These are phyloP conservation scores for Cadophora sp. DNA, from an alignment of 2,329 filamentous ascomycete genomes.

Conservation along the genomic window DNA sequence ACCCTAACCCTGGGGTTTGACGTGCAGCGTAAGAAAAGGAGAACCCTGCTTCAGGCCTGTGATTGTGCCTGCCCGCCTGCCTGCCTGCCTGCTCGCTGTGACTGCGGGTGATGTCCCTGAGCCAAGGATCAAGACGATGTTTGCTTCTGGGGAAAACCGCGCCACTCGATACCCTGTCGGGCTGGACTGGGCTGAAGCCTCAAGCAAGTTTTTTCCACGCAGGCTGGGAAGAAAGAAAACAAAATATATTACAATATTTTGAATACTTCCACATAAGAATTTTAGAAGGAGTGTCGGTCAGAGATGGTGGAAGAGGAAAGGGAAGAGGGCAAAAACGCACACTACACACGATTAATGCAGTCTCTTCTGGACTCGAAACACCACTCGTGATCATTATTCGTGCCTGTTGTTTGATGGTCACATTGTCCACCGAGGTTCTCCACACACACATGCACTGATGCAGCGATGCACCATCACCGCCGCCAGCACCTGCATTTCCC, in stretches of 20 bases:
- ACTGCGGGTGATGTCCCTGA: background rate
- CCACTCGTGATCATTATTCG: slow-evolving; percentile 26
- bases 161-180: too few relatives aligned
- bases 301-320: background rate
- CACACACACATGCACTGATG: slow-evolving; percentile 7
- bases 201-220: slow-evolving; percentile 4
- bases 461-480: background rate
- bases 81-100: too few relatives aligned
- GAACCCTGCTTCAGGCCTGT: slow-evolving; percentile 7
- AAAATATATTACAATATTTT: background rate
- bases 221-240: background rate
- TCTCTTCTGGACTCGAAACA: slow-evolving; percentile 25
- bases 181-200: too few relatives aligned
- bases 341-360: background rate
- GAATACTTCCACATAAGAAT: background rate
- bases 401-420: slow-evolving; percentile 24
- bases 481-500: slow-evolving; percentile 1
- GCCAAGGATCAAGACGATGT: background rate
- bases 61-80: too few relatives aligned
- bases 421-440: slow-evolving; percentile 14
- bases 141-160: background rate
- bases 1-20: slow-evolving; percentile 13
- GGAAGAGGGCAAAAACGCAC: background rate
- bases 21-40: slow-evolving; percentile 16
- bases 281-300: background rate